Conservation (phyloP, 805 yeast species). For the Metschnikowia dekortorum region DNA sequence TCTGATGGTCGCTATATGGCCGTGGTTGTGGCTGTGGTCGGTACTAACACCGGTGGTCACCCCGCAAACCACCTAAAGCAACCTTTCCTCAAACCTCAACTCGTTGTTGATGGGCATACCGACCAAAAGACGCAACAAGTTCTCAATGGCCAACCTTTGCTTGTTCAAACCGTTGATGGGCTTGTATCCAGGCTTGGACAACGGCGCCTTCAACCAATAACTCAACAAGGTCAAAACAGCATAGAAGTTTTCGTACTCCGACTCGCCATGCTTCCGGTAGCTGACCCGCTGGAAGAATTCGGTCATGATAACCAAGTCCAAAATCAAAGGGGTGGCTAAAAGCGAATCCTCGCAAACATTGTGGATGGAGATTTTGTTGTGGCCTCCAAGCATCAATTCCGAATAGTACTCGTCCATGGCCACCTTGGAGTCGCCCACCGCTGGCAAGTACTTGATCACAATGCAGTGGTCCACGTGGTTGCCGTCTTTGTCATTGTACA, state of each 20-base stretch:
- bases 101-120: conserved; percentile 90
- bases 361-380: conserved; percentile 88
- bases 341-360: conserved; percentile 96
- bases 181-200: conserved; percentile 84
- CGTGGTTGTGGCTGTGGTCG: no score
- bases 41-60: no score
- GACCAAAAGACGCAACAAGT: conserved; percentile 80
- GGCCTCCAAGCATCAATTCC: conserved; percentile 96
- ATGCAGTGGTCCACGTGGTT: conserved; percentile 86
- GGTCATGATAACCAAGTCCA: conserved; percentile 84
- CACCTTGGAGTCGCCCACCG: conserved; percentile 94
- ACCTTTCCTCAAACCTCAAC: conserved; percentile 90
- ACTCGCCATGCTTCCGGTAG: conserved; percentile 56
- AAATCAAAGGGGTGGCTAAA: conserved; percentile 90
- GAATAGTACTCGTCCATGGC: conserved; percentile 99
- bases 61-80: conserved; percentile 25
- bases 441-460: conserved; percentile 89
- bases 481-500: conserved; percentile 78
- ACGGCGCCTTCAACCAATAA: conserved; percentile 96
- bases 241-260: conserved; percentile 62
- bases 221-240: conserved; percentile 82
- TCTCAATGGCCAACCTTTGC: conserved; percentile 90
- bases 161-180: conserved; percentile 92
- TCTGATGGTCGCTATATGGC: no score
- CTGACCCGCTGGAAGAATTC: conserved; percentile 86